Conservation (phyloP, 2,329 filamentous ascomycete species). For the Epichloe typhina region DNA sequence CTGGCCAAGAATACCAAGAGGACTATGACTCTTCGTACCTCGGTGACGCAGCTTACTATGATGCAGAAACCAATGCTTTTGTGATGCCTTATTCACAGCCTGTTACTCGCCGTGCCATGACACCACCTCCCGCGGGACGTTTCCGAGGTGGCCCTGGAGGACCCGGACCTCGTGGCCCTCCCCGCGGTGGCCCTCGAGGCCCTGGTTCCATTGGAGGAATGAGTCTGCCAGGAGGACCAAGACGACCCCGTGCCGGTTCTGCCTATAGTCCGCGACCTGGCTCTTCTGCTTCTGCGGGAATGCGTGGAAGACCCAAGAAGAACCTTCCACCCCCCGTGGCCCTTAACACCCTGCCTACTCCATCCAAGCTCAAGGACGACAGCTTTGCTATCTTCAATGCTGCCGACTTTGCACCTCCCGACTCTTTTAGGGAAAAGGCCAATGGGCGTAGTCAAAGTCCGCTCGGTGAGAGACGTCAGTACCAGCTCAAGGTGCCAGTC, state of each 20-base stretch:
- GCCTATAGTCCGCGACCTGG: constrained; percentile 32
- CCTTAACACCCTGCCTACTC: constrained; percentile 69
- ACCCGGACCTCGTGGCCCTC: constrained; percentile 15
- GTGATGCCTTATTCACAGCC: constrained; percentile 77
- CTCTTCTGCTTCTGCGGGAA: constrained; percentile 43
- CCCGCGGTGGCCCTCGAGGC: constrained; percentile 14
- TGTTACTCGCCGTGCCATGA: constrained; percentile 84
- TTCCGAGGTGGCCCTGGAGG: constrained; percentile 24
- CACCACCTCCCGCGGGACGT: constrained; percentile 59
- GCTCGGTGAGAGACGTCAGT: constrained; percentile 53
- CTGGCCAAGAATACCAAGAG: constrained; percentile 48
- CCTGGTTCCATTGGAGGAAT: constrained; percentile 37
- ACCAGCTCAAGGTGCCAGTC: constrained; percentile 56
- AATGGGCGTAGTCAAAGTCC: constrained; percentile 56
- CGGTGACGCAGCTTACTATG: constrained; percentile 53
- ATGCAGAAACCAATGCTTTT: constrained; percentile 55
- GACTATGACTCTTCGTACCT: constrained; percentile 62
- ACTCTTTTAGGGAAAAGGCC: constrained; percentile 50
- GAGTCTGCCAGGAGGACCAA: constrained; percentile 30
- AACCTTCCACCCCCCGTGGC: constrained; percentile 55
- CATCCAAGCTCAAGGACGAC: constrained; percentile 73
- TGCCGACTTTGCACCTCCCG: constrained; percentile 77
- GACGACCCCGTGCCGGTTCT: constrained; percentile 42
- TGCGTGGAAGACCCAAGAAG: constrained; percentile 30
- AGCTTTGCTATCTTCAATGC: constrained; percentile 54